Conservation (phyloP, 805 yeast genomes). For the Jamesozyma lodderae region DNA sequence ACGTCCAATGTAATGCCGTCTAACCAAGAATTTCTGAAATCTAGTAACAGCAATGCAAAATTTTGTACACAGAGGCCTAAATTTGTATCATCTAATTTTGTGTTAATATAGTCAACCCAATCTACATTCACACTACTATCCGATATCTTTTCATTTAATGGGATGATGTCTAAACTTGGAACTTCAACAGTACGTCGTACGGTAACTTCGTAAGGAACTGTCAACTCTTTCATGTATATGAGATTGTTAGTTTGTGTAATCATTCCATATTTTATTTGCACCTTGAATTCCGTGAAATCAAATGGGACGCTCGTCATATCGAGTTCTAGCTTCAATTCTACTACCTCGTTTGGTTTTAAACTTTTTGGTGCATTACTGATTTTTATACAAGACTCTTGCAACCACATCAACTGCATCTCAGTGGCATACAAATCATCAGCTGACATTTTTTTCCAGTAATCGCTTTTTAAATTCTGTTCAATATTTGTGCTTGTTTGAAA, state of each 20-base stretch:
- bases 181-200: constrained; percentile 52
- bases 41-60: constrained; percentile 59
- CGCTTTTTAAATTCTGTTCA: constrained; percentile 18
- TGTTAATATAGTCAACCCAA: constrained; percentile 22
- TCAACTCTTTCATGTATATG: constrained; percentile 18
- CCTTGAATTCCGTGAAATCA: constrained; percentile 16
- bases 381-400: constrained; percentile 16
- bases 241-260: constrained; percentile 9
- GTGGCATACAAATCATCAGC: constrained; percentile 23
- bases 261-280: constrained; percentile 25
- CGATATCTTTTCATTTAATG: constrained; percentile 34
- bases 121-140: constrained; percentile 14
- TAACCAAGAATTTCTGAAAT: constrained; percentile 75
- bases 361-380: constrained; percentile 12
- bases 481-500: constrained; percentile 18
- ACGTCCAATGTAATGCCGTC: constrained; percentile 38
- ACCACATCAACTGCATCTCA: constrained; percentile 21
- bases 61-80: constrained; percentile 34
- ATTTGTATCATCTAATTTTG: constrained; percentile 6
- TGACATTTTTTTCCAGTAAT: constrained; percentile 23
- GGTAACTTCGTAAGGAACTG: constrained; percentile 25
- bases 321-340: constrained; percentile 17
- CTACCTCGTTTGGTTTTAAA: constrained; percentile 19
- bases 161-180: constrained; percentile 67
- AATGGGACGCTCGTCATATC: constrained; percentile 19